Evolutionary conservation across 1,284 basidiomycete genomes (phyloP), one percentile per base, ranked within the genome.

Genomic region (Dichomitus squalens): DNA sequence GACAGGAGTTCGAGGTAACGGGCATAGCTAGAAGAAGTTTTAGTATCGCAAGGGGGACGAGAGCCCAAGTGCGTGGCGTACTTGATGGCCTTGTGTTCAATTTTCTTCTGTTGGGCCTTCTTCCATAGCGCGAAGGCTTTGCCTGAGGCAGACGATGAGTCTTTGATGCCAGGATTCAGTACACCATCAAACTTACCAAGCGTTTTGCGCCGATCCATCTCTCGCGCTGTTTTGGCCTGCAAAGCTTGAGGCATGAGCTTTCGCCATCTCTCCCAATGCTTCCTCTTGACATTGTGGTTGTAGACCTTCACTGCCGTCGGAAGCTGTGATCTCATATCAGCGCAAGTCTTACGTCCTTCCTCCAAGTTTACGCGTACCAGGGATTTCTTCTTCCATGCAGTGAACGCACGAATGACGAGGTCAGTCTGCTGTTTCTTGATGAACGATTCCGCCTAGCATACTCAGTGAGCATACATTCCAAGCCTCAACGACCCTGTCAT

Each of bases 31-130:
- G 64, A 56, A 21, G 33, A 66, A 60, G 64, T 57, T 55, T 60
- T 23, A 59, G 46, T 21, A 25, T 23, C 38, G 38, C 40, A 35
- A 33, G 35, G 12, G 36, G 20, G 7, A 56, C 39, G 4, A 9
- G 25, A 29, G 27, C 16, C 25, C 52, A 54, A 39, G 54, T 52
- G 23, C 8, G 5, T 35, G 6, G 83, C 90, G 77, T 71, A 93
- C 90, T 88, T 88, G 52, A 92, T 86, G 55, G 91, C 89, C 71
- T 91, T 92, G 39, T 88, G 79, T 40, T 87, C 85, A 38, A 86
- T 79, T 68, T 88, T 90, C 20, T 83, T 85, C 68, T 81, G 81
- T 65, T 90, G 84, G 7, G 77, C 76, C 69, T 86, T 80, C 23
- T 78, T 65, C 90, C 90, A 93, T 61, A 79, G 84, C 41, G 80